phyloP scores from a whole-genome alignment of 176 grass and related monocot genomes.

The Carex myosuroides region DNA sequence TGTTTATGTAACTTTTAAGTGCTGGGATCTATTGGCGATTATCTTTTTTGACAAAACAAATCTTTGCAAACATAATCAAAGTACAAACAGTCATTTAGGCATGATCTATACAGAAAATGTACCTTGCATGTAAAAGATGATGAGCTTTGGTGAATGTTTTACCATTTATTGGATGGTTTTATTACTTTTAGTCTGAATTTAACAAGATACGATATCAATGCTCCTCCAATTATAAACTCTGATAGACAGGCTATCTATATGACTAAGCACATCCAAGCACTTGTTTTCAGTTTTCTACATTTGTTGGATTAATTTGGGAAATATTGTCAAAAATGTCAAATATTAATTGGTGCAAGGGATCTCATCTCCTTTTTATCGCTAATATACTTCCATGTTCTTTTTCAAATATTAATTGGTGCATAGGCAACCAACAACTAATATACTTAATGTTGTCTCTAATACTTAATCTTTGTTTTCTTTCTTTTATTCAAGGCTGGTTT shows the following conservation, averaged over 20 bases:
- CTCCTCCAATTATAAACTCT: neutral
- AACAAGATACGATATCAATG: neutral
- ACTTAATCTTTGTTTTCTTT: neutral
- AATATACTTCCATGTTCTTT: neutral
- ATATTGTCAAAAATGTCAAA: neutral
- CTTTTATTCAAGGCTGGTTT: constrained; percentile 33
- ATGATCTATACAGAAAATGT: neutral
- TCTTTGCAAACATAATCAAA: neutral
- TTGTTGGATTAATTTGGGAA: neutral
- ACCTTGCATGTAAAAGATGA: neutral
- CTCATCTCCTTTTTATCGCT: neutral
- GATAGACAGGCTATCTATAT: neutral
- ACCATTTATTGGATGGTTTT: neutral
- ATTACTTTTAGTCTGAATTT: neutral
- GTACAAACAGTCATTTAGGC: neutral
- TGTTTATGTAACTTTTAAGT: neutral
- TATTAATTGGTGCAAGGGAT: neutral
- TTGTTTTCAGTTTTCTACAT: neutral
- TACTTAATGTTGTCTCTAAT: neutral
- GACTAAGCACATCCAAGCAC: neutral
- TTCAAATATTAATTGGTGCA: neutral
- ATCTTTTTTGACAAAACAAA: neutral
- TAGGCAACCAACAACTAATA: neutral
- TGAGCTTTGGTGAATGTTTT: neutral
- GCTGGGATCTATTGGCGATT: neutral